phyloP scores from a whole-genome alignment of 345 rosid species.

The Heritiera fomes region DNA sequence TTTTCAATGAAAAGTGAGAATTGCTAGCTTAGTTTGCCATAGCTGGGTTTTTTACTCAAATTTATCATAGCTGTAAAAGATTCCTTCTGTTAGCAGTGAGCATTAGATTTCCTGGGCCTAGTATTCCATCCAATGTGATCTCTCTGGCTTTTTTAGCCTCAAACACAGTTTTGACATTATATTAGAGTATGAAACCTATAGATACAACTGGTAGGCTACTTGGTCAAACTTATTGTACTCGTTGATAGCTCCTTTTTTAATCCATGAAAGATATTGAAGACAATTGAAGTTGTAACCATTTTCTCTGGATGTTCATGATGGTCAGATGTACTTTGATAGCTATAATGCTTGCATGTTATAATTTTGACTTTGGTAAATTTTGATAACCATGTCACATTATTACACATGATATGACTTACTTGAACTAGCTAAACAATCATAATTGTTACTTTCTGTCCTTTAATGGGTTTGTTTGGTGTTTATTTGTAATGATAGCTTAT shows the following conservation, averaged over 20 bases:
- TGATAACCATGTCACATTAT: not conserved
- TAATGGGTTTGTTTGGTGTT: not conserved
- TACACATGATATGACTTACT: not conserved
- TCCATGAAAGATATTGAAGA: constrained; percentile 1
- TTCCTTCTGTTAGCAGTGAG: not conserved
- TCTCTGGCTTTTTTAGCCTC: not conserved
- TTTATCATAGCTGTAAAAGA: not conserved
- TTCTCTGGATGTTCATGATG: not conserved
- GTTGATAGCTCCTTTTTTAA: not conserved
- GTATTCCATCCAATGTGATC: not conserved
- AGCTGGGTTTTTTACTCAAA: not conserved
- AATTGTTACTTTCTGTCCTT: not conserved
- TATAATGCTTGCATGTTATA: constrained; percentile 1
- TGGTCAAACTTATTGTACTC: not conserved
- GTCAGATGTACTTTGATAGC: not conserved
- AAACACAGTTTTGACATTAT: not conserved
- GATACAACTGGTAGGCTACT: not conserved
- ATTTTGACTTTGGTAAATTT: constrained; percentile 1
- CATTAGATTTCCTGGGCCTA: not conserved
- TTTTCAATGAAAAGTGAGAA: not conserved
- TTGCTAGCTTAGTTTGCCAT: not conserved
- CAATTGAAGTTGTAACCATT: not conserved
- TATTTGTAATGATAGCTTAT: constrained; percentile 9
- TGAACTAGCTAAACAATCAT: constrained; percentile 6
- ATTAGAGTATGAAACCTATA: not conserved